Evolutionary conservation across 2,329 filamentous ascomycete species (phyloP), one percentile per base, ranked within the genome.

Genomic region (Botrytis squamosa): DNA sequence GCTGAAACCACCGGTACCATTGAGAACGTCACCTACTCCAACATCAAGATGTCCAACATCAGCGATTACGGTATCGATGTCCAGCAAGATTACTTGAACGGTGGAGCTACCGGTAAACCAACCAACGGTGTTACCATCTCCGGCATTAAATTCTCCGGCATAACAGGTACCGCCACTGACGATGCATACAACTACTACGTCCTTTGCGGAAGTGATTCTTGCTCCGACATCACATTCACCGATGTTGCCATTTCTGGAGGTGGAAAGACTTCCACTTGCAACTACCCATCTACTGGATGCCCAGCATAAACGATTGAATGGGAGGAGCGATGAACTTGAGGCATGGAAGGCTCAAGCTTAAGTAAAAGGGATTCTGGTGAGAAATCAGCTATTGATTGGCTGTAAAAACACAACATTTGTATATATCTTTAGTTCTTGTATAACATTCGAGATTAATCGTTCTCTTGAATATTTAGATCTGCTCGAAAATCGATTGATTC

Each of bases 21-120:
- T 40, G 84, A 81, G 63, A 85, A 82, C 71, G 82, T 90, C 49
- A 88, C 85, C 1, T 90, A 88, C 82, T 82, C 81, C 36, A 82
- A 83, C 75, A 89, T 90, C 80, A 84, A 82, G 2, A 81, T 89
- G 3, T 83, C 81, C 52, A 80, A 81, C 65, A 88, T 89, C 78
- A 80, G 84, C 55, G 70, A 76, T n/a, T 79, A 79, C 40, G 86
- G 79, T 55, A 85, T 90, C 42, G 77, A 89, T 68, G 85, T 90
- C 73, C 83, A 89, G 80, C 88, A 90, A 82, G 87, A 89, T 79
- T 87, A 88, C 64, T 70, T 77, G 74, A 79, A 79, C 63, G 77
- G 77, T 9, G 75, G 74, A 20, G 71, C 78, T 22, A 80, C 77
- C 1, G 78, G 77, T 6, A 73, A 65, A 0, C 76, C 78, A n/a